A percentile compares a stretch with the other conserved stretches of the same genome.
Conservation (phyloP, 768 basidiomycete genomes). For the Vararia minispora region DNA sequence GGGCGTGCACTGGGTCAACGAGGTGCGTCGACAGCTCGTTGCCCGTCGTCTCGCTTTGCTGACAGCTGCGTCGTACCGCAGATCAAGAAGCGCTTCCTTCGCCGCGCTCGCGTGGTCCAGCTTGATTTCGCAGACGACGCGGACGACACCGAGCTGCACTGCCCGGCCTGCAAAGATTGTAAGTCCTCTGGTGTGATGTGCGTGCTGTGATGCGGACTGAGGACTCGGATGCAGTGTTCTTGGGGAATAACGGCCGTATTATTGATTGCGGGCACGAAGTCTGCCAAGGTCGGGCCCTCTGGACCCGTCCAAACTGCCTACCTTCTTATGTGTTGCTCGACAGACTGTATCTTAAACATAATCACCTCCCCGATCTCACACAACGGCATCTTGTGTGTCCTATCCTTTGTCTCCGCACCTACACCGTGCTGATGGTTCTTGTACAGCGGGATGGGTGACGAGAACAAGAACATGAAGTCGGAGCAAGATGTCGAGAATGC, state of each 20-base stretch:
- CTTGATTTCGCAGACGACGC: constrained; percentile 41
- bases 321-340: not conserved
- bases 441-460: constrained; percentile 40
- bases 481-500: constrained; percentile 51
- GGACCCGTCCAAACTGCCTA: not conserved
- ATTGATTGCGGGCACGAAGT: constrained; percentile 58
- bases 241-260: constrained; percentile 42
- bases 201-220: too few species aligned
- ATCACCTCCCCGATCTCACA: constrained; percentile 41
- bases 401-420: not conserved
- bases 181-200: constrained; percentile 1
- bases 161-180: constrained; percentile 63
- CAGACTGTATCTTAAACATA: constrained; percentile 48
- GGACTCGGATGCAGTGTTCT: constrained; percentile 37
- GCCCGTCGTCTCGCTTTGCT: not conserved
- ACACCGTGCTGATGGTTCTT: constrained; percentile 1
- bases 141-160: constrained; percentile 33
- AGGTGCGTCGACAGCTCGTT: constrained; percentile 9
- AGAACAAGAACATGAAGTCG: constrained; percentile 39
- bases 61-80: constrained; percentile 6
- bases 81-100: constrained; percentile 31
- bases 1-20: constrained; percentile 28
- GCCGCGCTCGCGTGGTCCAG: constrained; percentile 34
- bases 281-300: constrained; percentile 37
- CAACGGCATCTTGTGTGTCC: constrained; percentile 47